Conservation (phyloP, 441 rosid species). For the Erodium moschatum region DNA sequence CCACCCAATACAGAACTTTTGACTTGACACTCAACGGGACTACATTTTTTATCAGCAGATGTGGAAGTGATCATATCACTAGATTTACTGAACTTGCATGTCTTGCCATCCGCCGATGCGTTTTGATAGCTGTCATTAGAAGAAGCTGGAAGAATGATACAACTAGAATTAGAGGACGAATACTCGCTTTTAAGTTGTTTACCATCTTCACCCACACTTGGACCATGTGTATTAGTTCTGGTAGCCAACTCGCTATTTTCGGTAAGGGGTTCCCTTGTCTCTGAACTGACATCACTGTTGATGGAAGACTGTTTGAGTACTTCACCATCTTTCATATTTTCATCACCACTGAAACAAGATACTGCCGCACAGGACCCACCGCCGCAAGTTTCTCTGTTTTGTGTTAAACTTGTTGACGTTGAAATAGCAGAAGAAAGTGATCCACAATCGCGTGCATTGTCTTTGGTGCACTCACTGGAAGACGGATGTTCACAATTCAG, state of each 20-base stretch:
- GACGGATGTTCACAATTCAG: not conserved
- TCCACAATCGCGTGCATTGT: slow-evolving; percentile 1
- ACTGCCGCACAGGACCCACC: not conserved
- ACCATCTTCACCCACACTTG: not conserved
- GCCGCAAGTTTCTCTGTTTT: not conserved
- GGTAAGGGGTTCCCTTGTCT: not conserved
- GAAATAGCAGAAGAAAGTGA: not conserved
- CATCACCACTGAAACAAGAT: no score
- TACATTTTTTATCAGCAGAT: not conserved
- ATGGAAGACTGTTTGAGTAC: no score
- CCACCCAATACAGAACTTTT: slow-evolving; percentile 1
- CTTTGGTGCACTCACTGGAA: slow-evolving; percentile 3
- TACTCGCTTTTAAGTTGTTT: not conserved
- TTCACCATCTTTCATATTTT: no score
- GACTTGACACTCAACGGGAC: not conserved
- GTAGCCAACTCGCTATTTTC: not conserved
- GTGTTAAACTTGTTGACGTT: not conserved
- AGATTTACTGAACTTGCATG: not conserved
- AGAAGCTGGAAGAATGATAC: not conserved
- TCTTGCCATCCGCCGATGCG: not conserved
- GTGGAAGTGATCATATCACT: slow-evolving; percentile 2
- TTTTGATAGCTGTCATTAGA: not conserved
- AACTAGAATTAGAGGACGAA: not conserved
- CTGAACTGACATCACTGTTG: not conserved
- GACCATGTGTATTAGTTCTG: not conserved